Percentiles rank a stretch among this genome's conserved stretches.
phyloP scores from a whole-genome alignment of 257 asterid genomes.

The Gentiana dahurica region DNA sequence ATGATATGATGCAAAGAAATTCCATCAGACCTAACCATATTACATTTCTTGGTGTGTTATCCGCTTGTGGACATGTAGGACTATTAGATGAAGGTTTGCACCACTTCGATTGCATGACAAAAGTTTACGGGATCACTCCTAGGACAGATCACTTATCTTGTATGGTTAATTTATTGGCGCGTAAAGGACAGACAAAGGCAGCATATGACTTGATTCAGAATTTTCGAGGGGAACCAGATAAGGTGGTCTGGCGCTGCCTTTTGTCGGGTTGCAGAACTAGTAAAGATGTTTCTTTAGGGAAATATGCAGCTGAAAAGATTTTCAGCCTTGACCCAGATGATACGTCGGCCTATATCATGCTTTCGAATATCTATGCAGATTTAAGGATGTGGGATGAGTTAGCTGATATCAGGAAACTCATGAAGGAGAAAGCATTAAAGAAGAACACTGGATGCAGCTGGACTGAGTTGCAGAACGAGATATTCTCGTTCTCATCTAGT shows the following conservation, averaged over 20 bases:
- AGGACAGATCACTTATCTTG: conserved; percentile 64
- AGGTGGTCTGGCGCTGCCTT: conserved; percentile 75
- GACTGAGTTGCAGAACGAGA: conserved; percentile 34
- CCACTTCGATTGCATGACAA: conserved; percentile 46
- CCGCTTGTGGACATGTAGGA: conserved; percentile 70
- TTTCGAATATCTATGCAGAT: conserved; percentile 63
- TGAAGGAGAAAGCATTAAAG: conserved; percentile 45
- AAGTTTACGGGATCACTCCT: conserved; percentile 37
- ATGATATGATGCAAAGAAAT: conserved; percentile 30
- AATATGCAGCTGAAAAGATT: conserved; percentile 54
- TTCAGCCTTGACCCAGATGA: conserved; percentile 60
- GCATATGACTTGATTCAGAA: conserved; percentile 43
- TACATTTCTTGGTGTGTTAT: conserved; percentile 58
- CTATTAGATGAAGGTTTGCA: conserved; percentile 46
- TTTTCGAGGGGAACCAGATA: conserved; percentile 31
- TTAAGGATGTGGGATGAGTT: conserved; percentile 64
- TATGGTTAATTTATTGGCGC: conserved; percentile 52
- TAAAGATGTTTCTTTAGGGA: conserved; percentile 40
- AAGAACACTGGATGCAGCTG: conserved; percentile 76
- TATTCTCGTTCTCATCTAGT: conserved; percentile 27
- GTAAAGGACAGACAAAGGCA: conserved; percentile 43
- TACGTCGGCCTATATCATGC: conserved; percentile 47
- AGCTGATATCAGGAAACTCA: conserved; percentile 43
- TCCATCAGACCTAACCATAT: conserved; percentile 43
- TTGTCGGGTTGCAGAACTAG: conserved; percentile 54